These are phyloP conservation scores for Aspergillus olivimuriae DNA, from an alignment of 495 filamentous ascomycete species.

Conservation along the genomic window DNA sequence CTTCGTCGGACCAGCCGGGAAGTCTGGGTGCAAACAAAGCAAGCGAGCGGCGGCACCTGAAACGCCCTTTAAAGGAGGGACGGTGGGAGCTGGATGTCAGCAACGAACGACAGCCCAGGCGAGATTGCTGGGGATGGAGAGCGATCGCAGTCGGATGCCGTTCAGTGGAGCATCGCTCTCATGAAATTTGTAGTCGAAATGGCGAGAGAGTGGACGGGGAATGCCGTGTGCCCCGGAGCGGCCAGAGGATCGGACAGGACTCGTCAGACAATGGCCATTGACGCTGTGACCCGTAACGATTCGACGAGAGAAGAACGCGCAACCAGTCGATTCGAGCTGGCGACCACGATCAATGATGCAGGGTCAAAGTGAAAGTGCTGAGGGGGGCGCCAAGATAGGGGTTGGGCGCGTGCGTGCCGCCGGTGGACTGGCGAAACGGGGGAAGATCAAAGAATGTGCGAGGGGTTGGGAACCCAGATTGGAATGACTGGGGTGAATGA, in stretches of 20 bases:
- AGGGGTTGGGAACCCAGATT: conserved; percentile 3
- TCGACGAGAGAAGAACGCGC: background rate
- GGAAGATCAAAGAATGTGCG: background rate
- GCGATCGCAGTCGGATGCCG: no score
- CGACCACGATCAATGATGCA: no score
- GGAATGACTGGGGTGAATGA: conserved; percentile 15
- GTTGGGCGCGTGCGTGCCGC: background rate
- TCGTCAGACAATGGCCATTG: background rate
- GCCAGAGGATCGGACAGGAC: background rate
- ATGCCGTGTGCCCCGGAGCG: no score
- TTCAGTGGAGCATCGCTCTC: no score
- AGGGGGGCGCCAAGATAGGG: background rate
- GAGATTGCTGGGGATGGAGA: no score
- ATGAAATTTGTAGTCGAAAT: no score
- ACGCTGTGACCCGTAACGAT: background rate
- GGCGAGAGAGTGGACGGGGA: no score
- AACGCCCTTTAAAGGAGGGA: conserved; percentile 5
- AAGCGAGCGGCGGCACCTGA: conserved; percentile 2
- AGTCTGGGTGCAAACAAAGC: conserved; percentile 22
- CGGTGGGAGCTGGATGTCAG: no score
- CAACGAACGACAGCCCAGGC: no score
- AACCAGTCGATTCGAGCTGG: no score
- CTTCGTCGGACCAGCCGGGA: conserved; percentile 42
- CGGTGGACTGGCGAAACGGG: background rate
- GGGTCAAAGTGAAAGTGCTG: no score